Percentiles rank a stretch among this genome's conserved stretches.
Conservation (phyloP, 257 asterid genomes). For the Jacaranda mimosifolia region DNA sequence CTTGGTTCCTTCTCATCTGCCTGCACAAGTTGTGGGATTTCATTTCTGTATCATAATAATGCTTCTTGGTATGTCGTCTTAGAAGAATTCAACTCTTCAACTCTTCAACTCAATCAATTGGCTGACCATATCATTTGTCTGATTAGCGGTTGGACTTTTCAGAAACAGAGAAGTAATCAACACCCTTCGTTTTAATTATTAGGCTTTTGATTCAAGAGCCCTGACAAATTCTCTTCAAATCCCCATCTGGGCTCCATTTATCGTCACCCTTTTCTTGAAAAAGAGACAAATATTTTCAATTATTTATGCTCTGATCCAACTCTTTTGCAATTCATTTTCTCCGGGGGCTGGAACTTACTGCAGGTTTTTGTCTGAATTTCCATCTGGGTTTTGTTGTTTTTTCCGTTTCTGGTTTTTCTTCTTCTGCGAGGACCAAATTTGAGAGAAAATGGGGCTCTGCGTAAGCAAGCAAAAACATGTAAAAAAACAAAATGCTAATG, state of each 20-base stretch:
- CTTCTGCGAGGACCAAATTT: background rate
- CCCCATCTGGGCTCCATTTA: background rate
- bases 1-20: slow-evolving; percentile 21
- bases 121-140: background rate
- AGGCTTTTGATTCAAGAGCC: background rate
- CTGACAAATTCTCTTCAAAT: background rate
- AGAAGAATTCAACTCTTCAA: slow-evolving; percentile 14
- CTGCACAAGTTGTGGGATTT: background rate
- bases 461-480: slow-evolving; percentile 49
- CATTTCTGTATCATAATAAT: background rate
- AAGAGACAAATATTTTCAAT: background rate
- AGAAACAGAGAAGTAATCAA: background rate
- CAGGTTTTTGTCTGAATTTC: background rate
- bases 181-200: background rate
- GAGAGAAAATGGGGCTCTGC: slow-evolving; percentile 52
- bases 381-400: slow-evolving; percentile 9
- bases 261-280: background rate
- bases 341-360: too few relatives aligned
- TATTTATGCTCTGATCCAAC: background rate
- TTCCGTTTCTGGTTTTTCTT: background rate
- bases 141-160: slow-evolving; percentile 1
- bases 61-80: slow-evolving; percentile 1
- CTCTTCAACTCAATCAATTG: background rate
- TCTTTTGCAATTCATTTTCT: slow-evolving; percentile 9
- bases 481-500: slow-evolving; percentile 37